phyloP scores from a whole-genome alignment of 805 yeast species.

The Priceomyces carsonii region DNA sequence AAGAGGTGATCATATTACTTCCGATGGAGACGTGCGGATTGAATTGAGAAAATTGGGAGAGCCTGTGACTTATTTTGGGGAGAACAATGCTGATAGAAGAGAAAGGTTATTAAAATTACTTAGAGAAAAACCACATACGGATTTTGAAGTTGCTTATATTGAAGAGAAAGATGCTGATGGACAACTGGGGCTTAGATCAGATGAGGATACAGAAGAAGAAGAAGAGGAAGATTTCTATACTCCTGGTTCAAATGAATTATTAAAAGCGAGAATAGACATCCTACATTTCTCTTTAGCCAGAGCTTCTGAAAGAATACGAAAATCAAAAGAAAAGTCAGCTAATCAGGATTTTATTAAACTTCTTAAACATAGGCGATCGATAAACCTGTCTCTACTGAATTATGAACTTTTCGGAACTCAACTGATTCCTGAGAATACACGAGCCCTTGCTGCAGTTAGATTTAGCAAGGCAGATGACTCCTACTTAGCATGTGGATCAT shows the following conservation, averaged over 20 bases:
- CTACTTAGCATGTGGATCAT: conserved; percentile 67
- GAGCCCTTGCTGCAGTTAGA: conserved; percentile 67
- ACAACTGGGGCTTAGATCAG: conserved; percentile 12
- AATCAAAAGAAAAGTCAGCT: conserved; percentile 28
- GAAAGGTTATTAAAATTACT: conserved; percentile 54
- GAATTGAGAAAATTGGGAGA: conserved; percentile 51
- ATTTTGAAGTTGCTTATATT: conserved; percentile 9
- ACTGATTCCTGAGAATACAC: conserved; percentile 51
- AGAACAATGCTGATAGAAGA: conserved; percentile 61
- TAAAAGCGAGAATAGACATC: conserved; percentile 51
- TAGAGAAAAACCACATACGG: conserved; percentile 22
- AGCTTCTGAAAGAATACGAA: conserved; percentile 44
- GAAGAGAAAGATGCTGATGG: too few relatives aligned
- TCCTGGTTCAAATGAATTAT: conserved; percentile 63
- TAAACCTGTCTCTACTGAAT: conserved; percentile 31
- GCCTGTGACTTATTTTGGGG: conserved; percentile 59
- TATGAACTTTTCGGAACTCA: conserved; percentile 66
- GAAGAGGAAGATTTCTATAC: conserved; percentile 80
- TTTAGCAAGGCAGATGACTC: conserved; percentile 37
- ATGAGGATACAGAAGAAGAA: conserved; percentile 11
- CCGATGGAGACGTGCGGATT: conserved; percentile 61
- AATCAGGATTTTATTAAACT: conserved; percentile 39
- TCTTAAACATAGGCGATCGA: conserved; percentile 47
- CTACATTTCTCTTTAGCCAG: conserved; percentile 50
- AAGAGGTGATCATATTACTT: conserved; percentile 50